Percentiles rank a stretch among this genome's conserved stretches.
phyloP scores from a whole-genome alignment of 2,329 filamentous ascomycete species.

The Hypoxylon rubiginosum region DNA sequence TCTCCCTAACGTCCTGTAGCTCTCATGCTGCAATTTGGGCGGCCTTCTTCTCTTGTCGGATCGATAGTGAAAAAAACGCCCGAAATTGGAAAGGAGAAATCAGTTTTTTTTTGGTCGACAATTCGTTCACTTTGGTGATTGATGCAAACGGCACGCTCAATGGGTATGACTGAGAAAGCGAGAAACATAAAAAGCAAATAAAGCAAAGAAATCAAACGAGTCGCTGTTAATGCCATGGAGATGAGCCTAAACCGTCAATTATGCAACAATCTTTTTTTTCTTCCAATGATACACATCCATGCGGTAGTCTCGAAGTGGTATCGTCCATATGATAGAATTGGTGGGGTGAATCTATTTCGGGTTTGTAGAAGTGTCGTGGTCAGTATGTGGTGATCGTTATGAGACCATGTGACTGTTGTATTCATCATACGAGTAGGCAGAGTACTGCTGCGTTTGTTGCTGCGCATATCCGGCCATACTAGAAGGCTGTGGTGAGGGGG shows the following conservation, averaged over 20 bases:
- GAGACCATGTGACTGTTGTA: constrained; percentile 52
- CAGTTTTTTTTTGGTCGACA: constrained; percentile 51
- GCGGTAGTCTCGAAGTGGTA: constrained; percentile 39
- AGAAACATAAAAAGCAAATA: constrained; percentile 48
- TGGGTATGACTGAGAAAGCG: constrained; percentile 54
- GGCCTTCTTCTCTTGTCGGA: constrained; percentile 41
- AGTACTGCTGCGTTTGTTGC: constrained; percentile 60
- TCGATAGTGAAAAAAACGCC: constrained; percentile 46
- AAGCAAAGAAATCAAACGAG: constrained; percentile 53
- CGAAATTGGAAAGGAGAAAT: constrained; percentile 49
- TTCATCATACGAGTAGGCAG: constrained; percentile 61
- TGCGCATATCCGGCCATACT: constrained; percentile 54
- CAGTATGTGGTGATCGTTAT: constrained; percentile 26
- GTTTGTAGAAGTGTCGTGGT: constrained; percentile 21
- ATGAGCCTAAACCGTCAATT: constrained; percentile 60
- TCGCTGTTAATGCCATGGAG: constrained; percentile 65
- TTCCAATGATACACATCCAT: constrained; percentile 56
- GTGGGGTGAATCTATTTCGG: constrained; percentile 35
- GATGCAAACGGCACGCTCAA: constrained; percentile 50
- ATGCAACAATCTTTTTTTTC: constrained; percentile 61
- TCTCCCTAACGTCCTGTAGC: constrained; percentile 42
- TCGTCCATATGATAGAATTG: constrained; percentile 40
- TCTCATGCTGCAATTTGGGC: constrained; percentile 48
- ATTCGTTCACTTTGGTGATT: constrained; percentile 48
- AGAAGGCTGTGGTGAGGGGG: constrained; percentile 68